These are phyloP conservation scores for Ganoderma lucidum DNA, from an alignment of 1,284 basidiomycete genomes.

Conservation along the genomic window DNA sequence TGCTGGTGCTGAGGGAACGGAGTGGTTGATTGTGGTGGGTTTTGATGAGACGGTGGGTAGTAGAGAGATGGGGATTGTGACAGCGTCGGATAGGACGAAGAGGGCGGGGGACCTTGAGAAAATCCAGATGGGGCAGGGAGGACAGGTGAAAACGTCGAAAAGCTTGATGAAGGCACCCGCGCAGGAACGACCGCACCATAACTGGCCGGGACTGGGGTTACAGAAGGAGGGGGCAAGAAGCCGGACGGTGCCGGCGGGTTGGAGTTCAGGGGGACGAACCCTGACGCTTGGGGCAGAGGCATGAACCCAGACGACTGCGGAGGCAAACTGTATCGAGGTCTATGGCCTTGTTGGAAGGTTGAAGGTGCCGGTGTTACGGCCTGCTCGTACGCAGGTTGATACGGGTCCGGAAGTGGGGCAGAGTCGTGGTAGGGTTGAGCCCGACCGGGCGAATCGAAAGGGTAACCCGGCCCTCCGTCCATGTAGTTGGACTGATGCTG, in stretches of 20 bases:
- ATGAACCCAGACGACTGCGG: slow-evolving; percentile 74
- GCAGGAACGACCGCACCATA: slow-evolving; percentile 41
- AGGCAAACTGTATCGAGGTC: slow-evolving; percentile 73
- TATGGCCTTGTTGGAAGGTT: slow-evolving; percentile 42
- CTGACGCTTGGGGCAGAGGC: slow-evolving; percentile 43
- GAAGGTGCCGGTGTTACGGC: slow-evolving; percentile 41
- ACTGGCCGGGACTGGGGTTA: slow-evolving; percentile 36
- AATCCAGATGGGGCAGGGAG: slow-evolving; percentile 37
- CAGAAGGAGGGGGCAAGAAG: slow-evolving; percentile 49
- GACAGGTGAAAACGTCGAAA: slow-evolving; percentile 28
- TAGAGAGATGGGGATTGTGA: slow-evolving; percentile 29
- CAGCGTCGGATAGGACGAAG: slow-evolving; percentile 31
- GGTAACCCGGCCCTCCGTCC: slow-evolving; percentile 32
- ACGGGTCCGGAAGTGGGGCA: slow-evolving; percentile 45
- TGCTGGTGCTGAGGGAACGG: slow-evolving; percentile 11
- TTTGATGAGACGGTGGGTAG: slow-evolving; percentile 39
- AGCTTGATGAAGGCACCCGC: slow-evolving; percentile 45
- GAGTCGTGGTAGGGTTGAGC: slow-evolving; percentile 44
- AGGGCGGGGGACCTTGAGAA: slow-evolving; percentile 28
- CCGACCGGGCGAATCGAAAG: slow-evolving; percentile 41
- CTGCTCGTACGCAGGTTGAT: slow-evolving; percentile 66
- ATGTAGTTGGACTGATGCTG: slow-evolving; percentile 42
- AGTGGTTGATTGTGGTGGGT: slow-evolving; percentile 27
- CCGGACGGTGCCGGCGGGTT: slow-evolving; percentile 58
- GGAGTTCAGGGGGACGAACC: slow-evolving; percentile 40